phyloP scores from a whole-genome alignment of 1,139 yeast genomes.

The Groenewaldozyma auringiensis region DNA sequence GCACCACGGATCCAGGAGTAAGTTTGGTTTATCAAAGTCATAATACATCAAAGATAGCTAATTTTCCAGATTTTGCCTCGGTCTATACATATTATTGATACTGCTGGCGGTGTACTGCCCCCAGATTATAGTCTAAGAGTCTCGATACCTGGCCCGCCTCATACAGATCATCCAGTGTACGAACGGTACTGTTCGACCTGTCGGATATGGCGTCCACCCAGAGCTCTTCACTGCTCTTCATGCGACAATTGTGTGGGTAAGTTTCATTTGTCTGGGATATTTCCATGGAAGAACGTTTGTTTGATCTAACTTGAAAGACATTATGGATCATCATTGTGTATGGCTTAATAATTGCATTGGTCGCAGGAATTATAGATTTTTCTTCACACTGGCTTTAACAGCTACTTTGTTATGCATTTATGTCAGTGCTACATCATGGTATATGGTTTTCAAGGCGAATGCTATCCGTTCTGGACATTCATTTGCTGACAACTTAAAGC shows the following conservation, averaged over 20 bases:
- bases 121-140: conserved; percentile 55
- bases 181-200: conserved; percentile 57
- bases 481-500: not conserved
- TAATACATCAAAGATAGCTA: not conserved
- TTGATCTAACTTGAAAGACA: conserved; percentile 51
- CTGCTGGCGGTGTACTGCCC: conserved; percentile 41
- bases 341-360: conserved; percentile 82
- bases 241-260: conserved; percentile 50
- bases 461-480: not conserved
- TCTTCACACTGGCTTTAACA: conserved; percentile 44
- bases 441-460: conserved; percentile 10
- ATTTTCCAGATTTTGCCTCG: conserved; percentile 42
- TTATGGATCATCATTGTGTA: conserved; percentile 70
- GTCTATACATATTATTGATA: conserved; percentile 52
- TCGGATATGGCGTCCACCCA: conserved; percentile 58
- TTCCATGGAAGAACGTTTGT: conserved; percentile 14
- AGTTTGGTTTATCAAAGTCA: conserved; percentile 9
- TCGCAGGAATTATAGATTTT: conserved; percentile 49
- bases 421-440: conserved; percentile 24
- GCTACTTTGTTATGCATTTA: conserved; percentile 22
- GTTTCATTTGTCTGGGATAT: not conserved
- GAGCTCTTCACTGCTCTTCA: conserved; percentile 60
- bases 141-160: conserved; percentile 41
- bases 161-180: conserved; percentile 31
- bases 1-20: conserved; percentile 63